A percentile compares a stretch with the other conserved stretches of the same genome.
phyloP scores from a whole-genome alignment of 257 asterid genomes.

The Scutellaria barbata region DNA sequence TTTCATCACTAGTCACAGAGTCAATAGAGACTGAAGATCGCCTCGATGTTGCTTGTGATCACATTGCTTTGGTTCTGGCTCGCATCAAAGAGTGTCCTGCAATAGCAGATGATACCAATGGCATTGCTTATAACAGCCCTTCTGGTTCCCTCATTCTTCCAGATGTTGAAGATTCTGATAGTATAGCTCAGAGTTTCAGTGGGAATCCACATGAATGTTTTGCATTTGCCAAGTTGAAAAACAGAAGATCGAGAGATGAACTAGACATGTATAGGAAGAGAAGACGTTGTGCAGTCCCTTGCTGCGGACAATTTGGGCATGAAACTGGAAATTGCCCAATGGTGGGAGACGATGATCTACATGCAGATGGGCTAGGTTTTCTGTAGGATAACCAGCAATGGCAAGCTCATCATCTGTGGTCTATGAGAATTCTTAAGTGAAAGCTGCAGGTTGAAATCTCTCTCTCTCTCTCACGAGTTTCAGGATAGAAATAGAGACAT shows the following conservation, averaged over 20 bases:
- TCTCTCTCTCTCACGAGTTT: neutral
- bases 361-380: constrained; percentile 50
- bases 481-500: constrained; percentile 11
- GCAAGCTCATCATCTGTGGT: constrained; percentile 4
- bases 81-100: constrained; percentile 53
- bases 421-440: neutral
- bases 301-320: constrained; percentile 54
- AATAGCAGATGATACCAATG: constrained; percentile 39
- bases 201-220: constrained; percentile 42
- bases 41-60: constrained; percentile 59
- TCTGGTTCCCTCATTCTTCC: constrained; percentile 50
- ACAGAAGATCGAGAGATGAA: constrained; percentile 52
- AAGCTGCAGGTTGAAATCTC: constrained; percentile 5
- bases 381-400: constrained; percentile 36
- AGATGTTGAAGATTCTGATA: constrained; percentile 61
- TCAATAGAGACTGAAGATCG: constrained; percentile 58
- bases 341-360: constrained; percentile 50
- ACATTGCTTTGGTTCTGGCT: constrained; percentile 47
- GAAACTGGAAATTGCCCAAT: constrained; percentile 52
- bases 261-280: constrained; percentile 53
- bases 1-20: constrained; percentile 55
- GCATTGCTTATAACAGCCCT: constrained; percentile 53
- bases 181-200: constrained; percentile 52
- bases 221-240: constrained; percentile 47
- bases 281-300: constrained; percentile 50